These are phyloP conservation scores for Grosmannia huntii DNA, from an alignment of 2,329 filamentous ascomycete genomes.

Conservation along the genomic window DNA sequence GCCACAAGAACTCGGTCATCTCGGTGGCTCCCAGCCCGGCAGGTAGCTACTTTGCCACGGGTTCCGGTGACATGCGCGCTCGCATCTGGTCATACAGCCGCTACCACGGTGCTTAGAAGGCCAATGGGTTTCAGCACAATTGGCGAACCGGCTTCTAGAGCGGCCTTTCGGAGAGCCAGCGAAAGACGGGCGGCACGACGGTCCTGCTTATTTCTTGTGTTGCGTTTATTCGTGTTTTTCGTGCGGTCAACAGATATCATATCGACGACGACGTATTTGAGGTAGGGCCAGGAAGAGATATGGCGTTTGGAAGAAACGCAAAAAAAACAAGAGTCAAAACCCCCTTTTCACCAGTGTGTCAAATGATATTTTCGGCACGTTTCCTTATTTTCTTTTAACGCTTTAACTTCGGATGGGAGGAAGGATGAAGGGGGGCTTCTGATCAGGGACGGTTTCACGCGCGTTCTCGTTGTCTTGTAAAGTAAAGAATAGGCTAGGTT, in stretches of 20 bases:
- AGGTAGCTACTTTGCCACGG: constrained; percentile 83
- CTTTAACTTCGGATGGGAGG: background rate
- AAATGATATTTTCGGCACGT: background rate
- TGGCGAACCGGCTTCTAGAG: background rate
- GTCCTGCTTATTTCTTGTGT: background rate
- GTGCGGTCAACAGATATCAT: background rate
- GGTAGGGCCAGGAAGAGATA: background rate
- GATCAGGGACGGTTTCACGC: background rate
- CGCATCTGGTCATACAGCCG: constrained; percentile 84
- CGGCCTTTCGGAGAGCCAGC: background rate
- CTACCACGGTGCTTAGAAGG: constrained; percentile 9
- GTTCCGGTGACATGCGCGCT: constrained; percentile 93
- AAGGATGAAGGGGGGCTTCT: background rate
- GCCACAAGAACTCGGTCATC: constrained; percentile 97
- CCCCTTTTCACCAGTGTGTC: background rate
- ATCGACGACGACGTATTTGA: background rate
- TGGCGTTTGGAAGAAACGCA: constrained; percentile 10
- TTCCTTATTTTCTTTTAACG: background rate
- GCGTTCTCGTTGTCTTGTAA: constrained; percentile 1
- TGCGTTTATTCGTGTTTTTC: background rate
- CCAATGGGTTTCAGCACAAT: background rate
- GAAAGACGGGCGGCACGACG: background rate
- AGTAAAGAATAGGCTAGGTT: constrained; percentile 1
- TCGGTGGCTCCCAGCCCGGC: constrained; percentile 89
- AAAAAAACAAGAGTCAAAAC: background rate